Base-by-base conservation (phyloP, 1,284 basidiomycete genomes). In the Moesziomyces parantarcticus region DNA sequence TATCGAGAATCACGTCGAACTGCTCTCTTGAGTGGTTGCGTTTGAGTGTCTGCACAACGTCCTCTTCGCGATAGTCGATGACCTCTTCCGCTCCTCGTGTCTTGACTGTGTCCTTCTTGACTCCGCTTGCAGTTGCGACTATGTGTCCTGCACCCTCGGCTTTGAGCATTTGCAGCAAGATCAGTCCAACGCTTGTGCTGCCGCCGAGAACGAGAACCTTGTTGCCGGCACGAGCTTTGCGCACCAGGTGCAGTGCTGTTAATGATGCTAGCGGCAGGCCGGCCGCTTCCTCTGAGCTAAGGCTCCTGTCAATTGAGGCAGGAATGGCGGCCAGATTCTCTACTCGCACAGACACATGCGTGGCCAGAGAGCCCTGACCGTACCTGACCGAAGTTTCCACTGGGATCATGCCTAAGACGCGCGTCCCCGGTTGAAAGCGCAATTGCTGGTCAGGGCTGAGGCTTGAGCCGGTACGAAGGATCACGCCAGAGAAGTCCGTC, bases 151-250 rank as follows among this genome's bases (percentile, higher is more conserved):
- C 43, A 45, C 43, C 43, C 22, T 45, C 43, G 23, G 13, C 22
- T 22, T 45, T 45, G 43, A 45, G 43, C 43, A 45, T 21, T 45
- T 45, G 43, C 22, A 45, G 43, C 43, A 45, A 45, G 43, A 45
- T 22, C 16, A 45, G 43, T 21, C 43, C 43, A 45, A 45, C 43
- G 43, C 43, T 45, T 14, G 43, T 45, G 43, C 43, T 45, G 43
- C 43, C 43, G 22, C 43, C 43, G 22, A n/a, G 23, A 14, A 45
- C 43, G 5, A 45, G 43, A n/a, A 45, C 43, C 23, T 45, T 45
- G 22, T 21, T 22, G 18, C 43, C 43, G n/a, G 18, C 22, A 21
- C 43, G 43, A 21, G 23, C 43, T 23, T 23, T 45, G 21, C 43
- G 43, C 22, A 45, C 23, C 13, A 45, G 43, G 6, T n/a, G n/a